A percentile compares a stretch with the other conserved stretches of the same genome.
Evolutionary conservation across 225 moss, liverwort and hornwort species (phyloP).

Genomic region (Polytrichum formosum): DNA sequence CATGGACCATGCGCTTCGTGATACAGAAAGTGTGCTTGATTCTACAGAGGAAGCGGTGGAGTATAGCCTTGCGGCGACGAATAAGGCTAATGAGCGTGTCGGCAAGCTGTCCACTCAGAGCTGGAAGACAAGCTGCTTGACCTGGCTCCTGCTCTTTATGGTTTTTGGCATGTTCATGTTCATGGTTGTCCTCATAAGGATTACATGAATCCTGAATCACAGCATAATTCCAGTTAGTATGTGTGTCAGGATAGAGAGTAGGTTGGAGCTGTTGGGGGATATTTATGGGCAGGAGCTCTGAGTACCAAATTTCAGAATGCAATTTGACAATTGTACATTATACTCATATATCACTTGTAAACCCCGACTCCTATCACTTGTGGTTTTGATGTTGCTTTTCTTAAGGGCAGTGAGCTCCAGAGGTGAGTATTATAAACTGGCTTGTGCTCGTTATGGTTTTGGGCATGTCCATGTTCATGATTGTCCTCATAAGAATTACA

Average conservation of each 20-base stretch:
- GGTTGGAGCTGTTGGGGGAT: no score
- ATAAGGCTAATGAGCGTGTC: conserved; percentile 70
- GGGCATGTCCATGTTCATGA: conserved; percentile 84
- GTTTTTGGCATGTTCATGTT: conserved; percentile 83
- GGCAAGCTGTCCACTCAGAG: conserved; percentile 66
- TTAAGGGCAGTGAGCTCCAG: no score
- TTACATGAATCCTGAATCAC: conserved; percentile 34
- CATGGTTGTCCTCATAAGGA: conserved; percentile 81
- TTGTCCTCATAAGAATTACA: conserved; percentile 75
- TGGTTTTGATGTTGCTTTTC: no score
- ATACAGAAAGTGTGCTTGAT: conserved; percentile 71
- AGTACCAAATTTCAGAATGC: no score
- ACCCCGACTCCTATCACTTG: no score
- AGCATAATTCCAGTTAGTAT: neutral
- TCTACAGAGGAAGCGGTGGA: conserved; percentile 81
- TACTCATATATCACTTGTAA: no score
- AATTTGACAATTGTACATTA: no score
- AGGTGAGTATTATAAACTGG: conserved; percentile 47
- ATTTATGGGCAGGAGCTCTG: no score
- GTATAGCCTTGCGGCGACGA: conserved; percentile 78
- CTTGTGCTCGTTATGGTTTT: conserved; percentile 63
- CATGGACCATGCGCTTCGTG: conserved; percentile 83
- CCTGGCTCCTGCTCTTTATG: conserved; percentile 73
- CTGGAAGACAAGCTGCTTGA: conserved; percentile 89
- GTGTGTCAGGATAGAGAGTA: neutral